These are phyloP conservation scores for Bonia amplexicaulis DNA, from an alignment of 176 grass and related monocot species.

Conservation along the genomic window DNA sequence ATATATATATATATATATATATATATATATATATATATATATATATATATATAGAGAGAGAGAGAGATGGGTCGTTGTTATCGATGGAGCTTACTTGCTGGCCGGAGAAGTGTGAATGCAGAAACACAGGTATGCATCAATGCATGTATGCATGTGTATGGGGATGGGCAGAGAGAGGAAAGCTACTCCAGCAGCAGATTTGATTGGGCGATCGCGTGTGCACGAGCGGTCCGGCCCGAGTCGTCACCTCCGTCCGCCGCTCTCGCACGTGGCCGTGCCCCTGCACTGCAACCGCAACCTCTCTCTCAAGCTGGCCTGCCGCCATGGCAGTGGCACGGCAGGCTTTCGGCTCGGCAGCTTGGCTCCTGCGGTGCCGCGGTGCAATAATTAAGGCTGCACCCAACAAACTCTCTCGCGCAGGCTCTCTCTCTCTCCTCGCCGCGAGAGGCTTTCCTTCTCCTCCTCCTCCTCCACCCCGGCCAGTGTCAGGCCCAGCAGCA, in stretches of 20 bases:
- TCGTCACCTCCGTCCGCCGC: constrained; percentile 69
- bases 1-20: too few species aligned
- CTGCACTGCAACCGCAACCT: neutral
- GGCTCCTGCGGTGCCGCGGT: constrained; percentile 24
- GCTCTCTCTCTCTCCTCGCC: neutral
- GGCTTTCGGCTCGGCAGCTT: neutral
- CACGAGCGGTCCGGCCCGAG: constrained; percentile 61
- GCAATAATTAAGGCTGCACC: constrained; percentile 11
- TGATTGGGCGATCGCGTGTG: constrained; percentile 77
- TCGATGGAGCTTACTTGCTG: neutral
- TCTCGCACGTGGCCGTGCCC: constrained; percentile 63
- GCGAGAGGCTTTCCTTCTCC: neutral
- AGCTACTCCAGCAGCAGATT: constrained; percentile 6
- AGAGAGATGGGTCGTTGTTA: neutral
- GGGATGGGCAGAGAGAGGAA: neutral
- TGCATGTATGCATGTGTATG: neutral
- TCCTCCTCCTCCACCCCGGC: neutral
- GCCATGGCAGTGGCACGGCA: constrained; percentile 28
- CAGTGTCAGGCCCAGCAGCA: neutral
- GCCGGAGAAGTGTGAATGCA: neutral
- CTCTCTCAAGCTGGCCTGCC: neutral
- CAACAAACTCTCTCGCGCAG: constrained; percentile 27
- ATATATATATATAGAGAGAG: too few species aligned
- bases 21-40: too few species aligned
- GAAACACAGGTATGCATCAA: neutral